phyloP scores from a whole-genome alignment of 306 rosid species.

The Cercis canadensis region DNA sequence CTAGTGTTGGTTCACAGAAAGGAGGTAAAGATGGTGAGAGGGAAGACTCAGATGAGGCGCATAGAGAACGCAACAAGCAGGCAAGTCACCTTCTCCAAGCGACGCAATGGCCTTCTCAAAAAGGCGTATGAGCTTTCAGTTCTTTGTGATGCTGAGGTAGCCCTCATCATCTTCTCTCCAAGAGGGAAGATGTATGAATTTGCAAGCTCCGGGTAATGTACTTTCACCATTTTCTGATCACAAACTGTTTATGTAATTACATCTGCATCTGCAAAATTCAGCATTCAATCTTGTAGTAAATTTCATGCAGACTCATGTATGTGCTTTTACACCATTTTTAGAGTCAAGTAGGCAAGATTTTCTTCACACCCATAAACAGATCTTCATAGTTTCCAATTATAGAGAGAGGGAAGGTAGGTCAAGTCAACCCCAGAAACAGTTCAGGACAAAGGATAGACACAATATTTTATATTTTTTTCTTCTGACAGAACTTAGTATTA shows the following conservation, averaged over 20 bases:
- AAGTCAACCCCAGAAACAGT: neutral
- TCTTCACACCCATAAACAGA: neutral
- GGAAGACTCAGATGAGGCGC: constrained; percentile 85
- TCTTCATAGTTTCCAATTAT: constrained; percentile 2
- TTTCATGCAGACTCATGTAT: constrained; percentile 19
- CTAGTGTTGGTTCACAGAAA: neutral
- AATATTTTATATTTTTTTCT: too few relatives aligned
- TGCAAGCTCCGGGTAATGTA: constrained; percentile 45
- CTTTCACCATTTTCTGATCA: neutral
- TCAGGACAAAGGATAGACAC: too few relatives aligned
- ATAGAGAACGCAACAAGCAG: constrained; percentile 94
- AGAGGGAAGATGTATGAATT: constrained; percentile 60
- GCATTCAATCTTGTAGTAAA: neutral
- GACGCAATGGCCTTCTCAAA: constrained; percentile 82
- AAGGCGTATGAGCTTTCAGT: constrained; percentile 92
- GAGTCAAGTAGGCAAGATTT: neutral
- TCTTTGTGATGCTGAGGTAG: constrained; percentile 71
- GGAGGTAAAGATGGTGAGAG: constrained; percentile 73
- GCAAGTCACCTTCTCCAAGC: constrained; percentile 86
- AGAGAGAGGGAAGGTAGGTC: neutral
- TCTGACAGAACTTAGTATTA: too few relatives aligned
- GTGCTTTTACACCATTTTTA: neutral
- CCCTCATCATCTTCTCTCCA: constrained; percentile 53
- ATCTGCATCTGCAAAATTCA: constrained; percentile 15
- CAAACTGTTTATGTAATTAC: neutral